Percentiles rank a stretch among this genome's conserved stretches.
These are phyloP conservation scores for Clonostachys rhizophaga DNA, from an alignment of 2,329 filamentous ascomycete genomes.

Conservation along the genomic window DNA sequence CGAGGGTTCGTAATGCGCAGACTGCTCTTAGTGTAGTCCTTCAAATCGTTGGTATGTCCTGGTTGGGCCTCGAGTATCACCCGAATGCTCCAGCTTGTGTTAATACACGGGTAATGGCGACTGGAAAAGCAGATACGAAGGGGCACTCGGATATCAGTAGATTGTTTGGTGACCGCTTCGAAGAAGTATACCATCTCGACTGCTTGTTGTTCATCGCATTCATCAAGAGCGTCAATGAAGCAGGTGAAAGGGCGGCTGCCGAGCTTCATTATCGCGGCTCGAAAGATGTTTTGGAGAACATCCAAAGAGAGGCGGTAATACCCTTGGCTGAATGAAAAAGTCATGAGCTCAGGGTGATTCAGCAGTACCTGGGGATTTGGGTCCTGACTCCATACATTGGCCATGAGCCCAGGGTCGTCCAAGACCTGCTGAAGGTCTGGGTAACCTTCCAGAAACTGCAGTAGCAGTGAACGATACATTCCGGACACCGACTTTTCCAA, in stretches of 20 bases:
- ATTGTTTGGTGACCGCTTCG: conserved; percentile 22
- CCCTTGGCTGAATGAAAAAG: too few relatives aligned
- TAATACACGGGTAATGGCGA: conserved; percentile 40
- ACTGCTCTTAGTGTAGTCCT: conserved; percentile 7
- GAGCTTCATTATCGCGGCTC: neutral
- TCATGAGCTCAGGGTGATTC: too few relatives aligned
- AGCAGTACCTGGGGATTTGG: too few relatives aligned
- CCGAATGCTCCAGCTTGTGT: conserved; percentile 13
- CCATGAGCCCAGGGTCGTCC: conserved; percentile 6
- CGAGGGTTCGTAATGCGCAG: conserved; percentile 17
- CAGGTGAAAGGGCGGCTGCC: conserved; percentile 1
- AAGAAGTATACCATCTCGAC: conserved; percentile 33
- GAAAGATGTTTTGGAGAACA: conserved; percentile 3
- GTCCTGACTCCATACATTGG: neutral
- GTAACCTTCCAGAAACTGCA: conserved; percentile 32
- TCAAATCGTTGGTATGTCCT: conserved; percentile 13
- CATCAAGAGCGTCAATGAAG: conserved; percentile 11
- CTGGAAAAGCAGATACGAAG: conserved; percentile 38
- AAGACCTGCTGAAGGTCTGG: conserved; percentile 25
- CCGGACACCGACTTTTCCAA: conserved; percentile 39
- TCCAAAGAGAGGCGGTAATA: neutral
- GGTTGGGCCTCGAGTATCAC: conserved; percentile 14
- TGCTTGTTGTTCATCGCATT: conserved; percentile 4
- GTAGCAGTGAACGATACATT: conserved; percentile 44
- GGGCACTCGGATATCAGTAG: neutral